Evolutionary conservation across 306 rosid species (phyloP), one percentile per base, ranked within the genome.

Genomic region (Pyrus betulifolia): DNA sequence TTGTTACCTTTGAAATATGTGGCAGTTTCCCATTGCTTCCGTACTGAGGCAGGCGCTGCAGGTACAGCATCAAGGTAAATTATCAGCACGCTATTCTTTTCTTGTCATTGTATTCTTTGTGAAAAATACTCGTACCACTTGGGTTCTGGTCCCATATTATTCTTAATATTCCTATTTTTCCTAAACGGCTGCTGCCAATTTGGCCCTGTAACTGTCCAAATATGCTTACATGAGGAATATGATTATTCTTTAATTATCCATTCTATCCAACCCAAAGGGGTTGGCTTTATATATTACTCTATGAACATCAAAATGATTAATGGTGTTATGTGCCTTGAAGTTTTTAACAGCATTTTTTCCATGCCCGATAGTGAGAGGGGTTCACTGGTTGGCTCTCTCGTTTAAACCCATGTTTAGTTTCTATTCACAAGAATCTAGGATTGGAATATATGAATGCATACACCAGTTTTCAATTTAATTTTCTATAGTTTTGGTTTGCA

Each of bases 41-140:
- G 99, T 17, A 95, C 99, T 0, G 99, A 95, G 85, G 99, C 99
- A 3, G 99, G 99, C 78, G 97, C 99, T 64, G 99, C 99, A 52
- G 99, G 99, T 57, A 4, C 93, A 6, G 92, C 97, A 74, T 85
- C 97, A 80, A 89, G 97, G 97, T 95, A 81, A 69, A 28, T 4
- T 62, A 28, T 27, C 49, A 30, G 60, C 72, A 28, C 25, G 3
- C 21, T 80, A 46, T 68, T 64, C 42, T 78, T 67, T 51, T 23
- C 23, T 35, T 57, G n/a, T 59, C 52, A 13, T 46, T 46, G 52
- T 51, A 4, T 72, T 1, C 11, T 55, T 72, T 33, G 31, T 35
- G 22, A 11, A 21, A 52, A 30, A 59, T 30, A 13, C 52, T 14
- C 64, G 0, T 21, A 31, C 4, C 4, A 8, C 57, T 19, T 55